phyloP scores from a whole-genome alignment of 345 rosid species.

The Reutealis trisperma region DNA sequence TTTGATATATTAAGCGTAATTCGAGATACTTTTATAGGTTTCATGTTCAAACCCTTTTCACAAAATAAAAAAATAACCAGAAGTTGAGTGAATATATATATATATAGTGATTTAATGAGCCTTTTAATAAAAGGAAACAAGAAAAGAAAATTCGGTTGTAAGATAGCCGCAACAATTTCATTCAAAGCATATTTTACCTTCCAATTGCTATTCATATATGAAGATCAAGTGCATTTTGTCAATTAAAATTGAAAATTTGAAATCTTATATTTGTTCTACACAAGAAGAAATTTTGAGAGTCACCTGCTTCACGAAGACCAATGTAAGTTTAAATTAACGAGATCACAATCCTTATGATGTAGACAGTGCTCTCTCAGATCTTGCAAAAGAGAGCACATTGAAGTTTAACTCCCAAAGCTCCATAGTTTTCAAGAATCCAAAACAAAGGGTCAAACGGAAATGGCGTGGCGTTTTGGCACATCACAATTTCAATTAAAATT shows the following conservation, averaged over 20 bases:
- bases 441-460: background rate
- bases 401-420: slow-evolving; percentile 3
- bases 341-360: background rate
- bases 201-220: too few species aligned
- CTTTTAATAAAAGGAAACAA: too few species aligned
- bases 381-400: background rate
- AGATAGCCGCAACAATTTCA: too few species aligned
- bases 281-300: background rate
- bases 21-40: too few species aligned
- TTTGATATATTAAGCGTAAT: background rate
- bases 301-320: background rate
- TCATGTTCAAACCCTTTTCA: too few species aligned
- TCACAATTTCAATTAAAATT: background rate
- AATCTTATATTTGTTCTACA: background rate
- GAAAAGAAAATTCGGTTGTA: too few species aligned
- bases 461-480: slow-evolving; percentile 14
- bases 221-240: background rate
- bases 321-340: background rate
- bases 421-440: slow-evolving; percentile 5
- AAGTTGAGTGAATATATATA: too few species aligned
- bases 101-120: too few species aligned
- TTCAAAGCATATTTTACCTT: too few species aligned
- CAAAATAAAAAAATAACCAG: too few species aligned
- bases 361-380: background rate
- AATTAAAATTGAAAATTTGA: background rate